Base-by-base conservation (phyloP, 306 rosid species). In the Vicia villosa region DNA sequence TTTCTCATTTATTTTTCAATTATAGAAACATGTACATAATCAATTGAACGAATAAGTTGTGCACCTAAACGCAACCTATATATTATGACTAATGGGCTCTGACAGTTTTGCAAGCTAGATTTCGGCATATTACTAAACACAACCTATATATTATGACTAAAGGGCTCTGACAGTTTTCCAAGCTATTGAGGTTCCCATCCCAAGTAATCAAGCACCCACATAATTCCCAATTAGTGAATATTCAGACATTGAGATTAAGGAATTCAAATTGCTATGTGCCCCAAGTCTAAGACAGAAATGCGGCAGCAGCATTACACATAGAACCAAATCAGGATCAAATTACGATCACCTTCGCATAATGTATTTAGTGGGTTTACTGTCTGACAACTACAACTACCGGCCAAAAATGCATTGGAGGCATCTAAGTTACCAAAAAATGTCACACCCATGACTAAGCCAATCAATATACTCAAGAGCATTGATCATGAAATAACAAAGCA, bases 291-390 rank as follows among this genome's bases (percentile, higher is more conserved):
- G 55, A 49, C 22, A 72, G 10, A 46, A 68, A 26, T 46, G 72
- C 4, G 0, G 19, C 40, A 61, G 56, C 34, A 52, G 56, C 34
- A 42, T 21, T 41, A 15, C 20, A 54, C 20, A 41, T 24, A 55
- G 41, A 75, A 80, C 54, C 24, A 75, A 70, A 32, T 42, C 50
- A 49, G 47, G 63, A 70, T 59, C 74, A 52, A 80, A 66, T 63
- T 36, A 41, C 36, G 34, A 51, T 20, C 37, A 68, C 38, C 14
- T n/a, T 20, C 42, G 24, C n/a, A 63, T 5, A 55, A 36, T 45
- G 32, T 42, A 30, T 26, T 22, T 34, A 55, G 66, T 37, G 3
- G 58, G 8, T 26, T 37, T 20, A n/a, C 6, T 65, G 40, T 36
- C 62, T 14, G 69, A 41, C 28, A 74, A 66, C 59, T 62, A 30